phyloP scores from a whole-genome alignment of 768 basidiomycete species.

The Hypsizygus marmoreus region DNA sequence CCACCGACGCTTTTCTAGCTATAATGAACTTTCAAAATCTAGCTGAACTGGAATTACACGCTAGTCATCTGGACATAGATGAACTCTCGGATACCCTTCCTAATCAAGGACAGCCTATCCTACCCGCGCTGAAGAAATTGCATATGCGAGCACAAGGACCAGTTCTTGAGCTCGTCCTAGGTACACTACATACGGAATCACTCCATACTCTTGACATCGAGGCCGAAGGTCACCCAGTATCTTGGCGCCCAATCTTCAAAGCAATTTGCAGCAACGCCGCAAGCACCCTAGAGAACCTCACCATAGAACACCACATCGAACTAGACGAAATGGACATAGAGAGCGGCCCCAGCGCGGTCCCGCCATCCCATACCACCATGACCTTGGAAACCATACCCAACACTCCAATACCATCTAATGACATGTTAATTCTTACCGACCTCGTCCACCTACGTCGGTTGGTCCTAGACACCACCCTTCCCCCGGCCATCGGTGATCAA shows the following conservation, averaged over 20 bases:
- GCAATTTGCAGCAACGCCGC: conserved; percentile 28
- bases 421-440: conserved; percentile 35
- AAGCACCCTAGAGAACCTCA: conserved; percentile 35
- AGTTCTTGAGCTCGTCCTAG: conserved; percentile 36
- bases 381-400: conserved; percentile 11
- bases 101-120: conserved; percentile 19
- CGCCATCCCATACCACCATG: conserved; percentile 2
- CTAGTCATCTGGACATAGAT: conserved; percentile 34
- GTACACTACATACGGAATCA: conserved; percentile 29
- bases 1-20: conserved; percentile 34
- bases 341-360: conserved; percentile 15
- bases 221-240: conserved; percentile 24
- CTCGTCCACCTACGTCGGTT: conserved; percentile 35
- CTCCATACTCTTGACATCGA: conserved; percentile 43
- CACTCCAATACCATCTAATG: conserved; percentile 29
- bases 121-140: conserved; percentile 39
- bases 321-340: conserved; percentile 32
- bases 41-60: conserved; percentile 45
- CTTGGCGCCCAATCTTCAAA: conserved; percentile 38
- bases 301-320: conserved; percentile 46
- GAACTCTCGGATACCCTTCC: conserved; percentile 19
- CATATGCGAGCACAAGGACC: conserved; percentile 39
- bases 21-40: conserved; percentile 40
- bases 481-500: conserved; percentile 37
- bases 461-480: conserved; percentile 40